phyloP scores from a whole-genome alignment of 1,139 yeast genomes.

The Spencermartinsiella ligniputridi region DNA sequence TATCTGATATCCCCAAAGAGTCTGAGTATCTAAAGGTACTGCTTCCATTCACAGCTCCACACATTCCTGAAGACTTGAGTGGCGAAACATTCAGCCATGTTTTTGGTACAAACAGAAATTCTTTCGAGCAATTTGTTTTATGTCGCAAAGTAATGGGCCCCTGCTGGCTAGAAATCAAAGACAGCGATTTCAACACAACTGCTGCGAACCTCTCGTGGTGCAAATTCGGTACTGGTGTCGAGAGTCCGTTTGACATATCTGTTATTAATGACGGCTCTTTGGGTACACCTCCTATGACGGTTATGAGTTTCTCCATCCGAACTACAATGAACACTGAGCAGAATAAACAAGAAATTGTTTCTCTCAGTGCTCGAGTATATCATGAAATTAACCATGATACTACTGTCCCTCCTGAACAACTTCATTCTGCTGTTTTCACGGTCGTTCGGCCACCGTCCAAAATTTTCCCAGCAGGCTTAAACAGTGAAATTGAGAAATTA shows the following conservation, averaged over 20 bases:
- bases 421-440: constrained; percentile 42
- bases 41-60: constrained; percentile 57
- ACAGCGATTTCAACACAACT: constrained; percentile 57
- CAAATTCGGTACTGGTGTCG: constrained; percentile 50
- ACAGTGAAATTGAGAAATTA: constrained; percentile 34
- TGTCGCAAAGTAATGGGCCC: constrained; percentile 94
- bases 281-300: constrained; percentile 57
- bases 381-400: constrained; percentile 58
- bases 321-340: constrained; percentile 67
- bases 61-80: constrained; percentile 9
- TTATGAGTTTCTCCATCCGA: constrained; percentile 74
- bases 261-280: constrained; percentile 45
- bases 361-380: constrained; percentile 68
- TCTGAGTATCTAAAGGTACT: constrained; percentile 76
- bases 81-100: constrained; percentile 78
- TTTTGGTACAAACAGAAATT: constrained; percentile 70
- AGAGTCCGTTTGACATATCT: constrained; percentile 48
- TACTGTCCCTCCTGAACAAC: constrained; percentile 30
- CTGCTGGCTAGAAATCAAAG: constrained; percentile 79
- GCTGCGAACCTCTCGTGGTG: constrained; percentile 69
- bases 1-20: constrained; percentile 73
- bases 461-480: constrained; percentile 71
- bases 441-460: constrained; percentile 65
- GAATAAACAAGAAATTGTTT: constrained; percentile 81
- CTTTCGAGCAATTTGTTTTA: constrained; percentile 82